Percentiles rank a stretch among this genome's conserved stretches.
These are phyloP conservation scores for Alternaria dauci DNA, from an alignment of 2,329 filamentous ascomycete species.

Conservation along the genomic window DNA sequence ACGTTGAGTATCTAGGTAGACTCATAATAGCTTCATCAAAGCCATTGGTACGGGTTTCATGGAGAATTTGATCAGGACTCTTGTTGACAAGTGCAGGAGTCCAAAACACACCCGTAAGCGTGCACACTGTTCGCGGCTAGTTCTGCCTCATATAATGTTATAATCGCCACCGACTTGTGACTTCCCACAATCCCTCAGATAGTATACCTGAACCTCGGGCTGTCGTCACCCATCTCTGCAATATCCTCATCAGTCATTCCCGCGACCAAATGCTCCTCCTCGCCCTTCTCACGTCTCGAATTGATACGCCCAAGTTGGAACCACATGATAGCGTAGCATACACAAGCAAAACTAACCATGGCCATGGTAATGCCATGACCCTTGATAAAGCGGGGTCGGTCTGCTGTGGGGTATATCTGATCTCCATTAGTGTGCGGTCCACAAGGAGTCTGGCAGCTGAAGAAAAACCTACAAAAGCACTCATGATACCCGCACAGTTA, in stretches of 20 bases:
- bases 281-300: constrained; percentile 48
- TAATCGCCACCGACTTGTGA: background rate
- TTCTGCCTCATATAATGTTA: background rate
- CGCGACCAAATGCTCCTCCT: constrained; percentile 52
- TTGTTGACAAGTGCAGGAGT: too few relatives aligned
- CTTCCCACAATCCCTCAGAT: constrained; percentile 9
- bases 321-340: constrained; percentile 51
- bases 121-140: background rate
- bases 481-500: constrained; percentile 76
- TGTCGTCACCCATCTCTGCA: constrained; percentile 57
- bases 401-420: constrained; percentile 56
- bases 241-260: constrained; percentile 55
- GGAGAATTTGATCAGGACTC: too few relatives aligned
- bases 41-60: too few relatives aligned
- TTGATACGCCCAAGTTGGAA: constrained; percentile 51
- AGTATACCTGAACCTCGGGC: constrained; percentile 55
- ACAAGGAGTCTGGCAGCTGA: background rate
- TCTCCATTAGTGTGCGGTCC: constrained; percentile 14
- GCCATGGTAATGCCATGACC: constrained; percentile 63
- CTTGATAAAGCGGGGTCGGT: constrained; percentile 58
- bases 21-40: too few relatives aligned
- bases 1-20: too few relatives aligned
- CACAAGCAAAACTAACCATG: constrained; percentile 56
- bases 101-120: too few relatives aligned
- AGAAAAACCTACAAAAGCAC: constrained; percentile 66